Percentiles rank a stretch among this genome's conserved stretches.
Evolutionary conservation across 352 stramenopile species (phyloP).

Genomic region (Phytophthora hybrid): DNA sequence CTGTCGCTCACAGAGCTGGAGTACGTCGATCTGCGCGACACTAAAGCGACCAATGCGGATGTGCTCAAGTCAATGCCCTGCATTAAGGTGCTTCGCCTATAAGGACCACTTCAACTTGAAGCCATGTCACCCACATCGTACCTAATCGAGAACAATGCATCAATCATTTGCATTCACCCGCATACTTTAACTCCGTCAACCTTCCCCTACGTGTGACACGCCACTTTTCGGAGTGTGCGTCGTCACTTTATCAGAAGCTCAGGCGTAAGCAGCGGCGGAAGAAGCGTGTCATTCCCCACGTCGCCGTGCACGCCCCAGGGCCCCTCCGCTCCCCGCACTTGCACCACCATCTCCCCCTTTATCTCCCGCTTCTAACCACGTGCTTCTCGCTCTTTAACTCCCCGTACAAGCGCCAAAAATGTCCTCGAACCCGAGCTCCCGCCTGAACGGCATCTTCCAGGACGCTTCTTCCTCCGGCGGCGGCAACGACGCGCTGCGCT

Average conservation of each 20-base stretch:
- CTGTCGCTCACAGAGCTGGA: neutral
- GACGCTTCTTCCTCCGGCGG: conserved; percentile 30
- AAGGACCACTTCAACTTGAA: conserved; percentile 6
- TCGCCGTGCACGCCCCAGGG: neutral
- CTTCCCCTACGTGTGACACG: conserved; percentile 31
- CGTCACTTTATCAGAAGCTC: conserved; percentile 38
- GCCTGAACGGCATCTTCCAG: conserved; percentile 71
- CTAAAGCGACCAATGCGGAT: neutral
- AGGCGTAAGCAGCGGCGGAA: conserved; percentile 16
- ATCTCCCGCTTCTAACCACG: neutral
- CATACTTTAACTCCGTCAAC: conserved; percentile 8
- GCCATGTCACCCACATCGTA: neutral
- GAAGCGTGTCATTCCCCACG: conserved; percentile 13
- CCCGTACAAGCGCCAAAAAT: conserved; percentile 24
- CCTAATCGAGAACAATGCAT: neutral
- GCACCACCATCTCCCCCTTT: conserved; percentile 11
- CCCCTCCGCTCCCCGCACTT: neutral
- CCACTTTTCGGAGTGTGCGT: conserved; percentile 26
- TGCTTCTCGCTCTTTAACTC: neutral
- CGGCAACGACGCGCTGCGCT: conserved; percentile 77
- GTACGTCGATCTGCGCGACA: neutral
- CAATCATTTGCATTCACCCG: neutral
- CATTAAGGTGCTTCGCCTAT: too few relatives aligned
- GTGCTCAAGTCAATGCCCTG: neutral
- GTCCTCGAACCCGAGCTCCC: conserved; percentile 56